phyloP scores from a whole-genome alignment of 805 yeast genomes.

The Wickerhamiella allomyrinae region DNA sequence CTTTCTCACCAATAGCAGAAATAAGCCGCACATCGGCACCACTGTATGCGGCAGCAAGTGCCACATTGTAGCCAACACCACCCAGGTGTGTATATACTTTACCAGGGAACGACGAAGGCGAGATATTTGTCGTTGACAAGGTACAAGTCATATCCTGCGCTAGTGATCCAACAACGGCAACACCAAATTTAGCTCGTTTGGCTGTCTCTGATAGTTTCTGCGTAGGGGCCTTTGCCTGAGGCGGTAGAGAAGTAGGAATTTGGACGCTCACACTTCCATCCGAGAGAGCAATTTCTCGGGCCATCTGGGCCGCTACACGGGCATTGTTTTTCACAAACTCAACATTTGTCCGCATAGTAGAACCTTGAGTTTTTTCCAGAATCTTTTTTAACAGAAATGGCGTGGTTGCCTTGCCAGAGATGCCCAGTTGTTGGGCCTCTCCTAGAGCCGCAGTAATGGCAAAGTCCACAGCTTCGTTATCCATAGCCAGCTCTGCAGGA shows the following conservation, averaged over 20 bases:
- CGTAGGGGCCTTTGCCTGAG: conserved; percentile 1
- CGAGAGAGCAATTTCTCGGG: conserved; percentile 32
- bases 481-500: conserved; percentile 47
- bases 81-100: conserved; percentile 44
- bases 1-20: conserved; percentile 28
- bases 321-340: conserved; percentile 72
- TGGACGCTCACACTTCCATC: conserved; percentile 22
- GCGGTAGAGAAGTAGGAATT: not conserved
- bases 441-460: conserved; percentile 45
- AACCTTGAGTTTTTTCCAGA: conserved; percentile 54
- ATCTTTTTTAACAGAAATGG: conserved; percentile 60
- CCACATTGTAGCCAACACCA: conserved; percentile 75
- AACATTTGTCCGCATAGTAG: conserved; percentile 54
- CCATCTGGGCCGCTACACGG: conserved; percentile 49
- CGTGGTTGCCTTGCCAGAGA: conserved; percentile 62
- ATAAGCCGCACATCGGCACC: conserved; percentile 13
- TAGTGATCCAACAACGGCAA: conserved; percentile 55
- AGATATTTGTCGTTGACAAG: conserved; percentile 23
- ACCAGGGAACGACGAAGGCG: conserved; percentile 60
- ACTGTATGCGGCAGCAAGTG: conserved; percentile 40
- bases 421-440: conserved; percentile 38
- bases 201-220: not conserved
- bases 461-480: conserved; percentile 34
- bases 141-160: conserved; percentile 61
- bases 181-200: conserved; percentile 2